phyloP scores from a whole-genome alignment of 352 stramenopile species.

The Phytopythium montanum region DNA sequence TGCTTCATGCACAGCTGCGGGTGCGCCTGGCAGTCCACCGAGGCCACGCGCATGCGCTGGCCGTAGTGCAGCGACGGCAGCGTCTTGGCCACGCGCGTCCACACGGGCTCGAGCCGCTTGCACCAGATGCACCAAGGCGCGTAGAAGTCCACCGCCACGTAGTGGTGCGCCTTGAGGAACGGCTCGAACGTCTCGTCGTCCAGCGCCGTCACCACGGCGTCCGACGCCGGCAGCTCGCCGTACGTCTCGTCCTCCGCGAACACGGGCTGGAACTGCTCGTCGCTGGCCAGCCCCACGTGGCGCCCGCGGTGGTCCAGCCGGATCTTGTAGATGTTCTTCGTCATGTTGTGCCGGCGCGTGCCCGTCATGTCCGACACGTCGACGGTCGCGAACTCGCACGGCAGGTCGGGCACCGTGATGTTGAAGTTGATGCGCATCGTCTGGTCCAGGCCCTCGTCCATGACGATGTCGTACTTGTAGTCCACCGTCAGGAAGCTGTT shows the following conservation, averaged over 20 bases:
- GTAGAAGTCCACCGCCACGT: slow-evolving; percentile 96
- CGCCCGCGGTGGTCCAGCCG: slow-evolving; percentile 82
- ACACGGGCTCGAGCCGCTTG: slow-evolving; percentile 94
- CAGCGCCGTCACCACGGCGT: slow-evolving; percentile 71
- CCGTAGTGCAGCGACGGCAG: slow-evolving; percentile 81
- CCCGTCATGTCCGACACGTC: slow-evolving; percentile 97
- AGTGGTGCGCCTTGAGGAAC: slow-evolving; percentile 93
- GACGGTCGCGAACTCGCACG: slow-evolving; percentile 95
- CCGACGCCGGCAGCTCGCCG: slow-evolving; percentile 69
- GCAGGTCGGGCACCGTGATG: slow-evolving; percentile 96
- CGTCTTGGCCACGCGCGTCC: slow-evolving; percentile 93
- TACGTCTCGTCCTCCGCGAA: slow-evolving; percentile 65
- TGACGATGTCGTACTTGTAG: slow-evolving; percentile 88
- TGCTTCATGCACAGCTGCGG: slow-evolving; percentile 92
- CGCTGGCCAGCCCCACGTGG: slow-evolving; percentile 83
- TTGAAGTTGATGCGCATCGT: slow-evolving; percentile 98
- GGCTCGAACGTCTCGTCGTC: slow-evolving; percentile 88
- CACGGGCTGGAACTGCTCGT: slow-evolving; percentile 79
- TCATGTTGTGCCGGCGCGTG: slow-evolving; percentile 97
- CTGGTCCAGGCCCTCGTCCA: slow-evolving; percentile 83
- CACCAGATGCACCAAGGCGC: slow-evolving; percentile 97
- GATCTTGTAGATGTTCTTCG: slow-evolving; percentile 98
- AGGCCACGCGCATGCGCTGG: slow-evolving; percentile 76
- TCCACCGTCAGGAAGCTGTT: slow-evolving; percentile 84
- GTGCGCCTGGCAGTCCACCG: slow-evolving; percentile 94